phyloP scores from a whole-genome alignment of 305 asterid species.

The Fraxinus nigra region DNA sequence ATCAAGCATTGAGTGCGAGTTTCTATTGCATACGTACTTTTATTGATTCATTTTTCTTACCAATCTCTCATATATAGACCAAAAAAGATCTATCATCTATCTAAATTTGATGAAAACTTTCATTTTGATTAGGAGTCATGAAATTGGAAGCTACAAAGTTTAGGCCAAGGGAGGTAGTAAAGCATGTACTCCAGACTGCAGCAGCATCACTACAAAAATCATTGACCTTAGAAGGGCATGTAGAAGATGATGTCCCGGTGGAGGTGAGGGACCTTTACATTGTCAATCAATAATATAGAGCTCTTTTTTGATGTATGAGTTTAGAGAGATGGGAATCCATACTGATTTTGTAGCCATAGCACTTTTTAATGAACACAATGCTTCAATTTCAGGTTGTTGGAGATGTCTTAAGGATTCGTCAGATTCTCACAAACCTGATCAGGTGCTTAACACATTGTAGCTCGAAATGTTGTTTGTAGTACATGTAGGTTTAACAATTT shows the following conservation, averaged over 20 bases:
- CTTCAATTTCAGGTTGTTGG: conserved; percentile 62
- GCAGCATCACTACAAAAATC: conserved; percentile 83
- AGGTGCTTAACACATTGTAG: conserved; percentile 45
- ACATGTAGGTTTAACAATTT: not conserved
- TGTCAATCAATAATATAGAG: not conserved
- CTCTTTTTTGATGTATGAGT: not conserved
- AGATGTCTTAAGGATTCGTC: conserved; percentile 90
- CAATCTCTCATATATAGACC: not conserved
- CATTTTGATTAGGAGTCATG: conserved; percentile 64
- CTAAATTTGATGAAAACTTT: not conserved
- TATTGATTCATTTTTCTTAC: not conserved
- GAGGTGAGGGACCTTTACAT: conserved; percentile 49
- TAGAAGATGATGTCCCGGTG: conserved; percentile 81
- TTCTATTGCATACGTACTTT: not conserved
- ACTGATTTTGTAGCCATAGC: not conserved
- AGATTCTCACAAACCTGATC: conserved; percentile 83
- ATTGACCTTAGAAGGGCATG: conserved; percentile 72
- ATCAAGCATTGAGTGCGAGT: not conserved
- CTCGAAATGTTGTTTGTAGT: not conserved
- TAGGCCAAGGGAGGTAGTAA: conserved; percentile 89
- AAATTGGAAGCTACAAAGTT: conserved; percentile 86
- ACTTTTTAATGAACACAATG: not conserved
- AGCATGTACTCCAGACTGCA: conserved; percentile 88
- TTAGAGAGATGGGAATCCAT: not conserved
- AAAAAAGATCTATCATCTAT: not conserved